These are phyloP conservation scores for Tulasnella sp. DNA, from an alignment of 768 basidiomycete species.

Conservation along the genomic window DNA sequence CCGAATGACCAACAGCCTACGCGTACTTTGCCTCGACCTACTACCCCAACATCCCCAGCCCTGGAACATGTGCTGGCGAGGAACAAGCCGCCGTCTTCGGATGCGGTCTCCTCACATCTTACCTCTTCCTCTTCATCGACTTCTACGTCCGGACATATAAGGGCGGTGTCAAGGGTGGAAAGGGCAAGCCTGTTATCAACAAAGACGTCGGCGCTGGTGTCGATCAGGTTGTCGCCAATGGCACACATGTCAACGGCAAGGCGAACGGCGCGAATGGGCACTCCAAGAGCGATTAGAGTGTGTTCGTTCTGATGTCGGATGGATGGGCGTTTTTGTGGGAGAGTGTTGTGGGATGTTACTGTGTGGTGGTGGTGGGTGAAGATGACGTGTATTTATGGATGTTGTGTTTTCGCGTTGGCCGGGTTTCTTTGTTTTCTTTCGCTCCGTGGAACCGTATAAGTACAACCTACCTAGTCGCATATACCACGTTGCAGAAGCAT, in stretches of 20 bases:
- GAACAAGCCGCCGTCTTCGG: constrained; percentile 84
- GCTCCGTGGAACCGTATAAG: too few relatives aligned
- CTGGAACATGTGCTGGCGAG: constrained; percentile 80
- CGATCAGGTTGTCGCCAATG: neutral
- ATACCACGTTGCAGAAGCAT: too few relatives aligned
- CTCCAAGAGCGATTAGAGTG: too few relatives aligned
- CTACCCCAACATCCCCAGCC: constrained; percentile 46
- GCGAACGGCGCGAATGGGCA: neutral
- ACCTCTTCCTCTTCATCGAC: constrained; percentile 92
- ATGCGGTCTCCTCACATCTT: constrained; percentile 77
- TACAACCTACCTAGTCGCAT: too few relatives aligned
- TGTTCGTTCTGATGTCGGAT: too few relatives aligned
- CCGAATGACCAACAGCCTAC: constrained; percentile 40
- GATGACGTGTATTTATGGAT: too few relatives aligned
- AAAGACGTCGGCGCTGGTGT: neutral
- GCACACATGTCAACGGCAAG: constrained; percentile 8
- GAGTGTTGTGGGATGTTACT: too few relatives aligned
- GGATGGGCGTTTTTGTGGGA: too few relatives aligned
- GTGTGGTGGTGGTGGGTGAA: too few relatives aligned
- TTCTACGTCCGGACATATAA: constrained; percentile 53
- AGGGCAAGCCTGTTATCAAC: constrained; percentile 2
- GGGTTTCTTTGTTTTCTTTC: too few relatives aligned
- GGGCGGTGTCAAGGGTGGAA: neutral
- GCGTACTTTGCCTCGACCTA: constrained; percentile 64
- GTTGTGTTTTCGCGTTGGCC: too few relatives aligned